Evolutionary conservation across 345 rosid genomes (phyloP).

Genomic region (Brassica juncea): DNA sequence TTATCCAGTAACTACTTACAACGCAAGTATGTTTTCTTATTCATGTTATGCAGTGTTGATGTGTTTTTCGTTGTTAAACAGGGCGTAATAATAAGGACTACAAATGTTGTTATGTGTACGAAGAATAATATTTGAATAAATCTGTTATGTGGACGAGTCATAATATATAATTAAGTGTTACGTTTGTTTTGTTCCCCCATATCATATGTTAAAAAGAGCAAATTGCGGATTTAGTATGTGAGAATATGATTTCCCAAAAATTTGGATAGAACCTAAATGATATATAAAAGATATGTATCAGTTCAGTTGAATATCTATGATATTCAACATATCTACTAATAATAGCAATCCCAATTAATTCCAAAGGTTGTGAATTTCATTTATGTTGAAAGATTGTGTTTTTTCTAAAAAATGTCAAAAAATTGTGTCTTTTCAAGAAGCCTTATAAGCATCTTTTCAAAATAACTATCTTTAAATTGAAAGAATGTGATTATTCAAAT

Average conservation of each 20-base stretch:
- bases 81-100: slow-evolving; percentile 11
- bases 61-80: slow-evolving; percentile 7
- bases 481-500: too few species aligned
- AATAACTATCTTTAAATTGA: too few species aligned
- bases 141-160: not conserved
- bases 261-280: not conserved
- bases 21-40: slow-evolving; percentile 1
- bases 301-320: not conserved
- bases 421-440: too few species aligned
- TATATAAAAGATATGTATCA: not conserved
- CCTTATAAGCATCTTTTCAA: too few species aligned
- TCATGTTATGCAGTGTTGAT: not conserved
- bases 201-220: not conserved
- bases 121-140: not conserved
- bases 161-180: slow-evolving; percentile 4
- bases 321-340: not conserved
- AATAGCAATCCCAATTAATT: too few species aligned
- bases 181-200: not conserved
- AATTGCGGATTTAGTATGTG: not conserved
- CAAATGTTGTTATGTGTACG: not conserved
- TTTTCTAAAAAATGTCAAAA: too few species aligned
- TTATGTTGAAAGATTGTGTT: too few species aligned
- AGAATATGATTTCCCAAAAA: not conserved
- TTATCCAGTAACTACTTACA: slow-evolving; percentile 2
- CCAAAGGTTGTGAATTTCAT: too few species aligned